These are phyloP conservation scores for Eimeria falciformis DNA, from an alignment of 169 alveolate species.

Conservation along the genomic window DNA sequence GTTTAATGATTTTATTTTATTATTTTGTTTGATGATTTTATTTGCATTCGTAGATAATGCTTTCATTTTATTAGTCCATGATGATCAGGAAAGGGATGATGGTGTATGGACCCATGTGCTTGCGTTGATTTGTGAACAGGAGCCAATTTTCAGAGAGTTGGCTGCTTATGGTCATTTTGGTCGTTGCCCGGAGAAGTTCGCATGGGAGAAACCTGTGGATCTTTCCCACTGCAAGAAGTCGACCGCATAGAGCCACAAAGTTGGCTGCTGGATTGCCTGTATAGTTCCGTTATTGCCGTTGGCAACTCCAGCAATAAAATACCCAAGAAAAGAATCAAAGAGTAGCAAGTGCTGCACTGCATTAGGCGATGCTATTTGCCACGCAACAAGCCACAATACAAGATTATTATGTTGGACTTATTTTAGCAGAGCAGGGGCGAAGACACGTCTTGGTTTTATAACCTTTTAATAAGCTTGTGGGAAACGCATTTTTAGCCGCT, in stretches of 20 bases:
- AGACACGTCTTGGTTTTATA: no score
- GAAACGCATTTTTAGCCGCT: no score
- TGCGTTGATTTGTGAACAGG: neutral
- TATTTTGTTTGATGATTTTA: neutral
- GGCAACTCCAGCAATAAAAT: no score
- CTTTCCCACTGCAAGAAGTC: conserved; percentile 75
- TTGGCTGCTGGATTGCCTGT: neutral
- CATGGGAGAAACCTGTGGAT: conserved; percentile 96
- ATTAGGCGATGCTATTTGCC: no score
- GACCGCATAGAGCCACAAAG: neutral
- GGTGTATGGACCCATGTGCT: neutral
- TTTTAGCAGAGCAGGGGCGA: no score
- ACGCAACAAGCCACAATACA: no score
- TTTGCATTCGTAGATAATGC: neutral
- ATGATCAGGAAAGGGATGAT: neutral
- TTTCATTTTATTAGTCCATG: neutral
- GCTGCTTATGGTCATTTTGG: conserved; percentile 99
- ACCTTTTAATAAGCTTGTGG: no score
- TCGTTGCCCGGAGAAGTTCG: conserved; percentile 91
- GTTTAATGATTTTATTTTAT: neutral
- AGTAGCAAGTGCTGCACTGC: no score
- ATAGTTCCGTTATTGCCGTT: no score
- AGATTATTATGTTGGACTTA: no score
- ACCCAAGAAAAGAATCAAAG: no score
- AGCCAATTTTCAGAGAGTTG: conserved; percentile 93